These are phyloP conservation scores for Symbiodinium pilosum DNA, from an alignment of 73 alveolate species.

Conservation along the genomic window DNA sequence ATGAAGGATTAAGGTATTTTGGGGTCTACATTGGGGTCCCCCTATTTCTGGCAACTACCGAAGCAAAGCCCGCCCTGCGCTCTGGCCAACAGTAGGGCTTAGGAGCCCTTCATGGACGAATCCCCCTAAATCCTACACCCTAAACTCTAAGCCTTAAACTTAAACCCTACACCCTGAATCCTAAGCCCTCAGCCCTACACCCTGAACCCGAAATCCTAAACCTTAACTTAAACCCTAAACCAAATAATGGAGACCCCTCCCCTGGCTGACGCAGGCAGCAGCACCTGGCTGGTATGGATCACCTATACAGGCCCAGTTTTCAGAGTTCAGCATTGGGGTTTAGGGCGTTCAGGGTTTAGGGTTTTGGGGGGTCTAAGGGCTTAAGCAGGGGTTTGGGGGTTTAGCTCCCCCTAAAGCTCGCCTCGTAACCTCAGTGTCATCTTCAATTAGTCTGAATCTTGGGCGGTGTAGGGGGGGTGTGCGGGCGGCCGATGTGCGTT, in stretches of 20 bases:
- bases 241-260: neutral
- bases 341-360: neutral
- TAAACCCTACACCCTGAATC: neutral
- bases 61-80: no score
- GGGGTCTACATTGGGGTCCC: no score
- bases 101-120: neutral
- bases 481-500: no score
- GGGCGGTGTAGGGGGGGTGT: no score
- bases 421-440: neutral
- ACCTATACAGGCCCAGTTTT: conserved; percentile 10
- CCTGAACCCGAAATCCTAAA: neutral
- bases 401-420: neutral
- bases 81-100: no score
- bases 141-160: neutral
- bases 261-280: conserved; percentile 39
- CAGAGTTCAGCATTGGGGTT: neutral
- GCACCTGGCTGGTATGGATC: conserved; percentile 69
- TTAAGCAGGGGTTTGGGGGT: neutral
- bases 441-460: no score
- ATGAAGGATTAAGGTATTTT: no score
- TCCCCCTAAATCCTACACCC: neutral
- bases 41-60: no score
- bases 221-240: neutral
- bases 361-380: neutral
- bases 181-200: neutral